Percentiles rank a stretch among this genome's conserved stretches.
Evolutionary conservation across 2,329 filamentous ascomycete genomes (phyloP).

Genomic region (Ophiostoma sp.): DNA sequence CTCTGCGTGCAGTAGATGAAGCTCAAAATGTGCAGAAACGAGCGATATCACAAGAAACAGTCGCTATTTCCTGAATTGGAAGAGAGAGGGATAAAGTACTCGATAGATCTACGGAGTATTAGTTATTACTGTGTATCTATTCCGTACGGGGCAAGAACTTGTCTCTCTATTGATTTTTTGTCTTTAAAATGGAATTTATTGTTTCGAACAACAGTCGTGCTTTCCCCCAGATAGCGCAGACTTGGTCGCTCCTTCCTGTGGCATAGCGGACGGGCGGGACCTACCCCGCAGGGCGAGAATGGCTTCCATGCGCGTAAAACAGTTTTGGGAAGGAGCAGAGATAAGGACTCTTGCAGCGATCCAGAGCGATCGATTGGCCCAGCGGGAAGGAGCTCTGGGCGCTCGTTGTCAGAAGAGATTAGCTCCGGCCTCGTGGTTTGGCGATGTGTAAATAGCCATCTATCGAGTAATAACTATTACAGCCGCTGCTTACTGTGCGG

Average conservation of each 20-base stretch:
- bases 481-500: background rate
- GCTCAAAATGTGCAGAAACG: slow-evolving; percentile 9
- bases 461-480: background rate
- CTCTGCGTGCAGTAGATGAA: background rate
- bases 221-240: background rate
- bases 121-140: background rate
- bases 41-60: background rate
- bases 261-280: slow-evolving; percentile 11
- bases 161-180: background rate
- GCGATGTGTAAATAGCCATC: background rate
- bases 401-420: slow-evolving; percentile 6
- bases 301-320: background rate
- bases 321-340: background rate
- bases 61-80: background rate
- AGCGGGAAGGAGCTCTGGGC: background rate
- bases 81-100: background rate
- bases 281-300: slow-evolving; percentile 8
- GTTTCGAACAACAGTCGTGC: background rate
- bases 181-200: background rate
- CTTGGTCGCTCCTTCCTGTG: slow-evolving; percentile 3
- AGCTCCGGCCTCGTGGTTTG: slow-evolving; percentile 8
- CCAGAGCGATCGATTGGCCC: slow-evolving; percentile 7
- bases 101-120: background rate
- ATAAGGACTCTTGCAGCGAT: slow-evolving; percentile 9
- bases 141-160: background rate